These are phyloP conservation scores for Venturia carpophila DNA, from an alignment of 2,329 filamentous ascomycete genomes.

Conservation along the genomic window DNA sequence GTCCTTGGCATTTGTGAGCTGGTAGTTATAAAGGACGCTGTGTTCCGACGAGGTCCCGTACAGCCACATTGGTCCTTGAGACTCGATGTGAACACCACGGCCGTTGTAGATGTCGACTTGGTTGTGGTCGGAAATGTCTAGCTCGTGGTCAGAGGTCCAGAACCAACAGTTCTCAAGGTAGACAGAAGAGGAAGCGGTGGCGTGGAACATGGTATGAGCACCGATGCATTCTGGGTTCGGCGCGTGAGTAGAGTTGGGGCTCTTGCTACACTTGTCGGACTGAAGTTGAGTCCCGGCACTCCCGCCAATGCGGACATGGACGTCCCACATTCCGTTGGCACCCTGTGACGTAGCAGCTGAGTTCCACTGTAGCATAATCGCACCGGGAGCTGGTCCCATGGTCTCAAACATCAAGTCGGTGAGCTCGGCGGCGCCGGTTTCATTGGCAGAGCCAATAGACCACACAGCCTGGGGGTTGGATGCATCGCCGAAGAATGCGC, in stretches of 20 bases:
- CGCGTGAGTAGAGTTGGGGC: conserved; percentile 52
- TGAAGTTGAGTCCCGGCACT: conserved; percentile 76
- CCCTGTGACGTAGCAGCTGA: conserved; percentile 60
- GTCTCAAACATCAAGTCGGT: conserved; percentile 82
- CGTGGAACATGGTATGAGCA: conserved; percentile 56
- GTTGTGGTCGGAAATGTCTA: conserved; percentile 62
- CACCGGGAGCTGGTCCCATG: conserved; percentile 72
- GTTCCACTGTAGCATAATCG: conserved; percentile 90
- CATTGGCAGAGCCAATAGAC: conserved; percentile 70
- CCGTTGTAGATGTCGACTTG: conserved; percentile 85
- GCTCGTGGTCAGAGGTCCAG: conserved; percentile 86
- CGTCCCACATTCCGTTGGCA: conserved; percentile 79
- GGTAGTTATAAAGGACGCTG: conserved; percentile 62
- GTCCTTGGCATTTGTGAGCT: conserved; percentile 52
- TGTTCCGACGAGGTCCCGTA: conserved; percentile 61
- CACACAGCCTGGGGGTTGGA: conserved; percentile 75
- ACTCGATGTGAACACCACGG: conserved; percentile 74
- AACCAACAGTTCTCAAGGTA: conserved; percentile 89
- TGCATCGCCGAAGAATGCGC: conserved; percentile 63
- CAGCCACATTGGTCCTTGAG: conserved; percentile 67
- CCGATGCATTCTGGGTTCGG: conserved; percentile 60
- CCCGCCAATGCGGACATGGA: conserved; percentile 90
- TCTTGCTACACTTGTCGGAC: conserved; percentile 71
- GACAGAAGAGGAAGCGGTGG: conserved; percentile 50
- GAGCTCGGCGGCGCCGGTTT: conserved; percentile 76